A percentile compares a stretch with the other conserved stretches of the same genome.
Evolutionary conservation across 75 land plant species (phyloP).

Genomic region (Sequoia sempervirens): DNA sequence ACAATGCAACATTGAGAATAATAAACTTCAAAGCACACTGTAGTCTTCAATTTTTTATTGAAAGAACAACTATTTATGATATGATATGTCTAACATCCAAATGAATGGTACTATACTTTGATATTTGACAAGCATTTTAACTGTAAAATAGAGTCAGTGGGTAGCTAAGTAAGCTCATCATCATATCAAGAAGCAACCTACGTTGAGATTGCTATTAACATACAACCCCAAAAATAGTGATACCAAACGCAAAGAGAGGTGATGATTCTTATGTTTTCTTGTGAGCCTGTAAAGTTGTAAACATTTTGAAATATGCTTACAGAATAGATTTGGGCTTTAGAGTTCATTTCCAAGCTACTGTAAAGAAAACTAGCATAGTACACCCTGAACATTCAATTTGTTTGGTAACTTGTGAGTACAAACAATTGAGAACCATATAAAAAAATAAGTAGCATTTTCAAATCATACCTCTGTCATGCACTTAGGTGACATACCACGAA

Average conservation of each 20-base stretch:
- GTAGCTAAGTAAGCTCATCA: background rate
- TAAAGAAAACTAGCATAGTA: background rate
- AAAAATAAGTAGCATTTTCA: background rate
- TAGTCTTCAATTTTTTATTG: background rate
- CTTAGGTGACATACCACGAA: background rate
- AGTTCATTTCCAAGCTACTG: background rate
- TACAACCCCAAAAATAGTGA: background rate
- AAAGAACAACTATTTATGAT: background rate
- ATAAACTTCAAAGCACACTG: background rate
- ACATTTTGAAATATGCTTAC: background rate
- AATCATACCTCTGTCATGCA: background rate
- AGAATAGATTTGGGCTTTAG: background rate
- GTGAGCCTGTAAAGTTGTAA: background rate
- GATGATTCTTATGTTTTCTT: background rate
- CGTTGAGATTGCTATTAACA: background rate
- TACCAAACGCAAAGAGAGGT: background rate
- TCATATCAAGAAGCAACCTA: background rate
- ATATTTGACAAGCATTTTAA: background rate
- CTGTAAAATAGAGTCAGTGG: background rate
- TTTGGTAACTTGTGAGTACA: background rate
- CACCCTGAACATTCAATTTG: background rate
- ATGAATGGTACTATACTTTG: background rate
- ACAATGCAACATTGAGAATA: background rate
- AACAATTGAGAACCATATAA: background rate
- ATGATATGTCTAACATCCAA: background rate